Conservation (phyloP, 352 stramenopile genomes). For the Phytophthora chlamydospora region DNA sequence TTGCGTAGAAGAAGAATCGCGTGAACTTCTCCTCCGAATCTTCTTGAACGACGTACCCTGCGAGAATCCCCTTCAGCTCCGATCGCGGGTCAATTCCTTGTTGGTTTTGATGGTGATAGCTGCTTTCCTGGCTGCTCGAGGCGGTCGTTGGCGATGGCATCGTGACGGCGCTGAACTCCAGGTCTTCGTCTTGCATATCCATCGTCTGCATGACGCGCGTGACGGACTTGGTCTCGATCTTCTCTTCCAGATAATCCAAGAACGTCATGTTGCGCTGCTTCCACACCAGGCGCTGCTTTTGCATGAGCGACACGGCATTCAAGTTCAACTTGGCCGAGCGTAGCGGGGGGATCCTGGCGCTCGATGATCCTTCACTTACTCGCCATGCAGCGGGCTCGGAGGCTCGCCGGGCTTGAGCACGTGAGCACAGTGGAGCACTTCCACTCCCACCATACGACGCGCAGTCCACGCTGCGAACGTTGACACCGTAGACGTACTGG, state of each 20-base stretch:
- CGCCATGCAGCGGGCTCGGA: constrained; percentile 21
- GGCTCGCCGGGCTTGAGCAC: constrained; percentile 18
- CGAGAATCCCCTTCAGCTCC: constrained; percentile 48
- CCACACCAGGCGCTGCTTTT: constrained; percentile 51
- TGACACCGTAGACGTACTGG: constrained; percentile 64
- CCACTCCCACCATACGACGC: constrained; percentile 6
- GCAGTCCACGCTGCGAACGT: constrained; percentile 50
- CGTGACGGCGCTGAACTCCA: constrained; percentile 34
- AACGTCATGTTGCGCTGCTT: constrained; percentile 63
- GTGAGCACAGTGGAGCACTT: constrained; percentile 1
- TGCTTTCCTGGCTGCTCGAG: constrained; percentile 27
- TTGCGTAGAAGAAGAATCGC: constrained; percentile 70
- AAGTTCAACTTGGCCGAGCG: constrained; percentile 46
- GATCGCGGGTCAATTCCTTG: constrained; percentile 20
- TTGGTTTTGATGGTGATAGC: constrained; percentile 22
- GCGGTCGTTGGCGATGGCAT: constrained; percentile 28
- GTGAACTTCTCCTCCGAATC: constrained; percentile 64
- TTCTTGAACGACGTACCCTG: constrained; percentile 68
- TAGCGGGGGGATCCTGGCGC: constrained; percentile 16
- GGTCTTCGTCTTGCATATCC: constrained; percentile 40
- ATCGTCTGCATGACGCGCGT: constrained; percentile 71
- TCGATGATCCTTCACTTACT: constrained; percentile 5
- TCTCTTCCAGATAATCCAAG: constrained; percentile 64
- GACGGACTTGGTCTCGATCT: constrained; percentile 55
- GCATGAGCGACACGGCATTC: constrained; percentile 62